Base-by-base conservation (phyloP, 2,329 filamentous ascomycete species). In the Pseudogymnoascus sp. region DNA sequence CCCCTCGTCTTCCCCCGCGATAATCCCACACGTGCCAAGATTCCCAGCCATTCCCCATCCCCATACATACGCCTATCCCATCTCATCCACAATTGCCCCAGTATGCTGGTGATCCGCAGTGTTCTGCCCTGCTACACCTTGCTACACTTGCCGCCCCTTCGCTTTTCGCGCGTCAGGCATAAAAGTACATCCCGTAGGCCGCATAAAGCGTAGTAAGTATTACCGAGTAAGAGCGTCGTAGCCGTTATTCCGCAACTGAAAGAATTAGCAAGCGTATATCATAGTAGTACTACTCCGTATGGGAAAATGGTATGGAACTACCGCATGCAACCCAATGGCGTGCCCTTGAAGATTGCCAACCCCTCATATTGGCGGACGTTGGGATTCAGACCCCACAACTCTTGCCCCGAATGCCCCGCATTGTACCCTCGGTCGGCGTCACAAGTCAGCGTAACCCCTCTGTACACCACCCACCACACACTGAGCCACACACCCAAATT, bases 321-420 rank as follows among this genome's bases (percentile, higher is more conserved):
- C 5, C 5, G 13, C 5, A 12, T 51, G 8, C 27, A 33, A n/a
- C n/a, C 44, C 44, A 51, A 51, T 51, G 27, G 44, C 44, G 44
- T 31, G 44, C 44, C 8, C 27, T 9, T 9, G 44, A 55, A 55
- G 48, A 55, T 55, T 55, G 9, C 48, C 48, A 55, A 17, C 27
- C 48, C 48, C 48, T 55, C 48, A 33, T 55, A 55, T 55, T 55
- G 27, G 27, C 48, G n/a, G 48, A 33, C 48, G 48, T 33, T 55
- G 48, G 21, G 48, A 12, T 21, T 21, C 13, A 1, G 27, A 55
- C 48, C 29, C 48, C 48, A 55, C 48, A 55, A 17, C 39, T 7
- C 5, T 8, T 31, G 9, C 48, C 12, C 48, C 48, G 29, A 55
- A n/a, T 55, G 48, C 48, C 48, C 48, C 48, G 48, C 48, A 55